Base-by-base conservation (phyloP, 371 early-diverging fungal genomes). In the Blakeslea trispora region DNA sequence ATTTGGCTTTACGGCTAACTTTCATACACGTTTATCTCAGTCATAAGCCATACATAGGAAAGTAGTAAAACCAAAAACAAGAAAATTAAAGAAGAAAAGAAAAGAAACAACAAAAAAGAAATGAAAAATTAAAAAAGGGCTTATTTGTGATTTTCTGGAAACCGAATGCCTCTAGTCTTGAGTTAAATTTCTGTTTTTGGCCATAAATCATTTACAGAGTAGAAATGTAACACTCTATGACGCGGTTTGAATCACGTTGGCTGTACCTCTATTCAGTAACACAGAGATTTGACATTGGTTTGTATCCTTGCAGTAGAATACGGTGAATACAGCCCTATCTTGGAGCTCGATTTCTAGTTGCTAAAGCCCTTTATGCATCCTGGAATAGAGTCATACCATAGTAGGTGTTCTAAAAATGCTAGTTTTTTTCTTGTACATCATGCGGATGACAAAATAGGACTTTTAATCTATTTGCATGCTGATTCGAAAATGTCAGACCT, bases 401-500 rank as follows among this genome's bases (percentile, higher is more conserved):
- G 14, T 37, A 14, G 11, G 14, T 10, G 2, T 37, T 37, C 37
- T 37, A 10, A 37, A 37, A 37, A 37, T 11, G 37, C 37, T 37
- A 37, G 2, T 37, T 37, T 37, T 6, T 6, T 9, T 37, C 37
- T 37, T 37, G 37, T 37, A 37, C 37, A 37, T 37, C 37, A 37
- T 37, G 37, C 37, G 37, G 37, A 37, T 37, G 37, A 14, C 21
- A 23, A 45, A 45, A 45, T 45, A 45, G 21, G 45, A 23, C 23
- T 45, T 22, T 39, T 35, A 45, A 19, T 45, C 34, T 51, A n/a
- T 51, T 22, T 58, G 31, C 50, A 35, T 42, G 31, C 28, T 32
- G 14, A 37, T 14, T 50, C 8, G 15, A n/a, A 42, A 42, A 19
- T 37, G 37, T 37, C 37, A 37, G 37, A 37, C 53, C 47, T 24